Percentiles rank a stretch among this genome's conserved stretches.
Conservation (phyloP, 202 grass and related monocot species). For the Zizania palustris region DNA sequence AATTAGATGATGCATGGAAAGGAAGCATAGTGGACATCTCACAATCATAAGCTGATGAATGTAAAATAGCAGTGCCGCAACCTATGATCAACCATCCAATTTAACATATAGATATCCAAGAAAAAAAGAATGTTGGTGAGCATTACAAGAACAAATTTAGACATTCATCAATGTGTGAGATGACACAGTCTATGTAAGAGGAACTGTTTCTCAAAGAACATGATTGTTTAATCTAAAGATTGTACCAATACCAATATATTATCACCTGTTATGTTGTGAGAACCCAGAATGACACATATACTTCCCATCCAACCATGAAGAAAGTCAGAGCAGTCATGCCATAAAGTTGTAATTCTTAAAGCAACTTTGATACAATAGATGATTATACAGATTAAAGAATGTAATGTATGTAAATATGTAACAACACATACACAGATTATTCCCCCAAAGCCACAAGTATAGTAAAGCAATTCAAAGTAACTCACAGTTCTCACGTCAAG, state of each 20-base stretch:
- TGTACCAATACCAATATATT: not conserved
- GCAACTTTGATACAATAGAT: conserved; percentile 56
- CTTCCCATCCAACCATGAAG: not conserved
- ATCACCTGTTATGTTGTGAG: not conserved
- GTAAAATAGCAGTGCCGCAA: not conserved
- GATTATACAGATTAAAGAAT: conserved; percentile 62
- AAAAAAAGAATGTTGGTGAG: not conserved
- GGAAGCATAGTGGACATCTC: conserved; percentile 5
- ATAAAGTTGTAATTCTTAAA: conserved; percentile 24
- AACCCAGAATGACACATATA: not conserved
- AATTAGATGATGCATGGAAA: not conserved
- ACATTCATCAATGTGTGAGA: conserved; percentile 9
- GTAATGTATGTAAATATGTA: conserved; percentile 40
- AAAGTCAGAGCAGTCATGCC: conserved; percentile 14
- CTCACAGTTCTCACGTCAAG: conserved; percentile 47
- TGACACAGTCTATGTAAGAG: not conserved
- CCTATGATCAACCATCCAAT: conserved; percentile 23
- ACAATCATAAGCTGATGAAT: conserved; percentile 2
- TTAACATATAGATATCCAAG: conserved; percentile 1
- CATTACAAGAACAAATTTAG: not conserved
- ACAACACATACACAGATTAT: conserved; percentile 44
- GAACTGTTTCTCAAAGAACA: not conserved
- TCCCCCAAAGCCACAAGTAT: conserved; percentile 50
- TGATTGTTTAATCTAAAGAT: conserved; percentile 11
- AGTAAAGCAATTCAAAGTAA: conserved; percentile 44